Evolutionary conservation across 139 green algal species (phyloP), one percentile per base, ranked within the genome.

Genomic region (Desmodesmus armatus): DNA sequence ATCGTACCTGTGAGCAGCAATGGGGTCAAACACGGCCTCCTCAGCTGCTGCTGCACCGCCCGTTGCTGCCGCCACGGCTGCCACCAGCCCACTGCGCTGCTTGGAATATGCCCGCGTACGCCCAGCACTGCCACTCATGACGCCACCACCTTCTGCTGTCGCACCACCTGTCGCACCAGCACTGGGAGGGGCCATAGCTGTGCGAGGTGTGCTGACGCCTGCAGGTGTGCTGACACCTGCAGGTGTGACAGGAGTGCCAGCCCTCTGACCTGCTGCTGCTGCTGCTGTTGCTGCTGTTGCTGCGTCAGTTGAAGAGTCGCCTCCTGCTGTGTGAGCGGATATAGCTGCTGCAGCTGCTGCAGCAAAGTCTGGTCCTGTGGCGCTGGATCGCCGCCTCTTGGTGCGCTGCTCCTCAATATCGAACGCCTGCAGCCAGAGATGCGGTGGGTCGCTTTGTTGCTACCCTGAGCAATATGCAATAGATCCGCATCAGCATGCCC

Each of bases 331-430:
- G n/a, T n/a, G n/a, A 69, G n/a, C 29, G 19, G 2, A 3, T 5
- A 9, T 27, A 23, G 25, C 60, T 39, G 62, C 60, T 25, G 47
- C 40, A 51, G 39, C n/a, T 15, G 33, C 62, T 23, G 60, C 78
- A 35, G 40, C 62, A 63, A n/a, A n/a, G n/a, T n/a, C n/a, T n/a
- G n/a, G n/a, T n/a, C n/a, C n/a, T n/a, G 62, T 62, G 23, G 47
- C 62, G 40, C 78, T 76, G 29, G 62, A 62, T 33, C 78, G 41
- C 7, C 78, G n/a, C n/a, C 78, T 40, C 62, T 84, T 84, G 35
- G 76, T 71, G 29, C 76, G 76, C 76, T 84, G 62, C 78, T 84
- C 78, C 31, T 76, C 62, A n/a, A n/a, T n/a, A n/a, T n/a, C n/a
- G n/a, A n/a, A n/a, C n/a, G n/a, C n/a, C n/a, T n/a, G n/a, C n/a